These are phyloP conservation scores for Micractinium conductrix DNA, from an alignment of 139 green algal genomes.

Conservation along the genomic window DNA sequence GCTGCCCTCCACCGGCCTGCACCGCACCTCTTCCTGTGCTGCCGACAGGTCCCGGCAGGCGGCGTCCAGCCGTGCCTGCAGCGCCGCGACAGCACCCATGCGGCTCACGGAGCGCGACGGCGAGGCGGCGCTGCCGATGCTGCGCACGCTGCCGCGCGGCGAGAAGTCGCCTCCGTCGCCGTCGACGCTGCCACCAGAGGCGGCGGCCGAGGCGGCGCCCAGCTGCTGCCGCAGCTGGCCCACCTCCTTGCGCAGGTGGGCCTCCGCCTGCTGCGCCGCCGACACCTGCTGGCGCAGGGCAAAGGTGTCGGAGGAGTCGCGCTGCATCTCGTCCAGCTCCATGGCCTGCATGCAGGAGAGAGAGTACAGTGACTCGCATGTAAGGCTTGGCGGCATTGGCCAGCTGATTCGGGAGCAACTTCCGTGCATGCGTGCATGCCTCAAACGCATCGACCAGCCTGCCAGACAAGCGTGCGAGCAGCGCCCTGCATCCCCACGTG, in stretches of 20 bases:
- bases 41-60: neutral
- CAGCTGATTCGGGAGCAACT: too few relatives aligned
- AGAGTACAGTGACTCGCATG: too few relatives aligned
- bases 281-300: constrained; percentile 21
- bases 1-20: too few relatives aligned
- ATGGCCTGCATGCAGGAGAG: constrained; percentile 36
- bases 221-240: constrained; percentile 9
- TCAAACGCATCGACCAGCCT: too few relatives aligned
- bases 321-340: constrained; percentile 46
- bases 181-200: neutral
- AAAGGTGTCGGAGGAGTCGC: constrained; percentile 18
- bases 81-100: neutral
- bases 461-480: too few relatives aligned
- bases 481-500: too few relatives aligned
- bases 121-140: neutral
- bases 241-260: constrained; percentile 31
- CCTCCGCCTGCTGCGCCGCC: neutral
- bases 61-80: constrained; percentile 12
- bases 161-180: neutral
- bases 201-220: neutral
- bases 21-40: neutral
- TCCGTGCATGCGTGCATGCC: too few relatives aligned
- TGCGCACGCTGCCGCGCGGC: neutral
- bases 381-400: too few relatives aligned
- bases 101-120: too few relatives aligned